A percentile compares a stretch with the other conserved stretches of the same genome.
Conservation (phyloP, 106 monocot species). For the Acanthochlamys bracteata region DNA sequence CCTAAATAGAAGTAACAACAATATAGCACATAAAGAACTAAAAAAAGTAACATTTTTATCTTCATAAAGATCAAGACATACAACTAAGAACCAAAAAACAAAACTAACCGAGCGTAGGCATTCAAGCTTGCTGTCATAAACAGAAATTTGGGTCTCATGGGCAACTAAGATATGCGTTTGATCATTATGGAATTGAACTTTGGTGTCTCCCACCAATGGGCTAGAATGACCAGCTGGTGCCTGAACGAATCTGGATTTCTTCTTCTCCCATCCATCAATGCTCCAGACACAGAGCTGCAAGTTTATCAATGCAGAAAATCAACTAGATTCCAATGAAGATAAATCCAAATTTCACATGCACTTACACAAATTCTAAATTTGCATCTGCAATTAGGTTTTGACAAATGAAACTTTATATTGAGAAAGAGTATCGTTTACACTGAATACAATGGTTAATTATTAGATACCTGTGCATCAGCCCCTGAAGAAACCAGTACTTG, state of each 20-base stretch:
- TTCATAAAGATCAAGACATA: neutral
- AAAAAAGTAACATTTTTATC: neutral
- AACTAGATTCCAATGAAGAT: neutral
- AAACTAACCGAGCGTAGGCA: constrained; percentile 65
- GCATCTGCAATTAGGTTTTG: too few species aligned
- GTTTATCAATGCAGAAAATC: neutral
- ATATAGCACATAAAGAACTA: too few species aligned
- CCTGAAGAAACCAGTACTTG: constrained; percentile 89
- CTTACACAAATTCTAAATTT: too few species aligned
- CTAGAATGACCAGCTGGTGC: constrained; percentile 44
- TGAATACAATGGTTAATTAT: too few species aligned
- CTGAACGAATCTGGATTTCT: constrained; percentile 77
- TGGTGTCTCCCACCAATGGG: constrained; percentile 81
- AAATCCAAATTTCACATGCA: too few species aligned
- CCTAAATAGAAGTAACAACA: too few species aligned
- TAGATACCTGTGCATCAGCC: constrained; percentile 87
- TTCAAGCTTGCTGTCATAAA: constrained; percentile 91
- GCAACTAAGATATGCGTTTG: constrained; percentile 81
- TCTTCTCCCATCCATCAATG: constrained; percentile 98
- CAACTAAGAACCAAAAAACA: neutral
- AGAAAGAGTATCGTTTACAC: too few species aligned
- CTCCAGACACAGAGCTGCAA: constrained; percentile 94
- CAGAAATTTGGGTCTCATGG: constrained; percentile 82
- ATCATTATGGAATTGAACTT: constrained; percentile 97
- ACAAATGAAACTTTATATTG: too few species aligned